Evolutionary conservation across 78 protist genomes (phyloP), one percentile per base, ranked within the genome.

Genomic region (Bigelowiella natans): DNA sequence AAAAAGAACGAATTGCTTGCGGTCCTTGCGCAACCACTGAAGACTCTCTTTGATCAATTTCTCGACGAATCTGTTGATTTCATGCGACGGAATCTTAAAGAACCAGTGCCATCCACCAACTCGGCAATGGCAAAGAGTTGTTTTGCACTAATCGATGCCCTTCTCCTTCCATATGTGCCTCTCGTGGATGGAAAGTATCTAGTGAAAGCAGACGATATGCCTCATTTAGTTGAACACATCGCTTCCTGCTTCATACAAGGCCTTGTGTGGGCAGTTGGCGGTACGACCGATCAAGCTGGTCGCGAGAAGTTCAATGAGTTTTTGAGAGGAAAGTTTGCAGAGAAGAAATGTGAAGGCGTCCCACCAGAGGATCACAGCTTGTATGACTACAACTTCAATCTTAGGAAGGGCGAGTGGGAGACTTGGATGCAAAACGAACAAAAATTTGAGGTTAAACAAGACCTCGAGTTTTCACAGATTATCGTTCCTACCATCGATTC

Each of bases 401-500:
- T 83, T 28, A 7, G 85, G 51, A 0, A 38, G 51, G n/a, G 90
- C 36, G 0, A 2, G 63, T 92, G 94, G 94, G 2, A 37, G 34
- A 18, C 34, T 7, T 51, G 73, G 73, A 51, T 51, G 73, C 34
- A 51, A 7, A 51, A 51, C 34, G 73, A 51, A 51, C 34, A 51
- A 51, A 51, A 51, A 51, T 51, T 51, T 18, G 73, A 26, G 7
- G 73, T 51, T 7, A 18, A 83, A 2, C 37, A 31, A 31, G 38
- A 51, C 7, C 7, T 51, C 73, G 34, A 51, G 37, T 95, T 88
- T 90, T 0, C 86, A 31, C 92, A 92, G 37, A 87, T 95, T 83
- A 40, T 95, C 29, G 98, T 97, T 37, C 97, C 97, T 2, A 97
- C 98, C 30, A 11, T 83, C 3, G 97, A 95, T 88, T 89, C 97